Evolutionary conservation across 148 eudicot species (phyloP), one percentile per base, ranked within the genome.

Genomic region (Diospyros kaki): DNA sequence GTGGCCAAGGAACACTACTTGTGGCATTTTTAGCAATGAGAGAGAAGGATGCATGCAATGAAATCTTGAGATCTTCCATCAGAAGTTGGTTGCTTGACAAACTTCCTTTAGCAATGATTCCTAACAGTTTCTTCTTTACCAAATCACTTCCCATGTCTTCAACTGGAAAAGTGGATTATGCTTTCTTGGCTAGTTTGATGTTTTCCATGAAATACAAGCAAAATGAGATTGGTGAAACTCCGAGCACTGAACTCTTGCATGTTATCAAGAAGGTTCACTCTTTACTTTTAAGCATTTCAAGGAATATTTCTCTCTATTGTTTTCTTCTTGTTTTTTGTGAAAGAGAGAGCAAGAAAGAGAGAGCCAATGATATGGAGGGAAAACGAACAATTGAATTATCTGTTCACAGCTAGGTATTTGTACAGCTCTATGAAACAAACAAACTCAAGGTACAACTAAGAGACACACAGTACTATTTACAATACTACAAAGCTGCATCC

Each of bases 141-240:
- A 79, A 86, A 59, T 80, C 88, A 46, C 65, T 94, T 66, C 97
- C 98, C 69, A 66, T 72, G 81, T 82, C 97, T 69, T 87, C 93
- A 44, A 72, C 97, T 3, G 96, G 98, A 73, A 94, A 94, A 74
- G 87, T 94, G 80, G 88, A 90, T 78, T 90, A 92, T 73, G 62
- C 70, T 18, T 66, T 64, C 73, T 73, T 94, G 40, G 79, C 92
- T 59, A 73, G 78, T 69, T 77, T 75, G 64, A 46, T 73, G 44
- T 73, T 66, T 77, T 73, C 77, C 12, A 66, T 54, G 42, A 73
- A 67, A 41, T 54, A 50, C 80, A 68, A 54, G 60, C 50, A 68
- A 41, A 58, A 69, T 48, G 73, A 69, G 54, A 68, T 60, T 69
- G 71, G 76, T 71, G 69, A 76, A 73, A 55, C 75, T 78, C 82